Evolutionary conservation across 306 rosid species (phyloP).

Genomic region (Biancaea sappan): DNA sequence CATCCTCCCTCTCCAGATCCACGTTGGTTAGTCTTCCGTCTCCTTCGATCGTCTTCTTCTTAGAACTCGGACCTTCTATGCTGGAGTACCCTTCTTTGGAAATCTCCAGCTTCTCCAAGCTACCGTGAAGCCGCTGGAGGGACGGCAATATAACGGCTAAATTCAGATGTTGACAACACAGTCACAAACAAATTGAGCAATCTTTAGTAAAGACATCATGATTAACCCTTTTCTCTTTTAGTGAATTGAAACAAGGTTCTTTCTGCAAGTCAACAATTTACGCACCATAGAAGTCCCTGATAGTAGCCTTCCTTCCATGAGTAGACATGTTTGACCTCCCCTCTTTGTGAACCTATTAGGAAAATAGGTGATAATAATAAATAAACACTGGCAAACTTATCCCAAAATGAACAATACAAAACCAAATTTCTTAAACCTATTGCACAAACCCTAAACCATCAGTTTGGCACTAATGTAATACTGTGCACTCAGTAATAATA

Average conservation of each 20-base stretch:
- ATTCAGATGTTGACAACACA: conserved; percentile 31
- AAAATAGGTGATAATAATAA: conserved; percentile 15
- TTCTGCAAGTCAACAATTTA: conserved; percentile 26
- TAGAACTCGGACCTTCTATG: conserved; percentile 45
- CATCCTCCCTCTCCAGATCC: conserved; percentile 88
- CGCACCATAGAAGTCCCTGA: conserved; percentile 87
- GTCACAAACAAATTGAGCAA: conserved; percentile 36
- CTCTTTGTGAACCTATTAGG: conserved; percentile 71
- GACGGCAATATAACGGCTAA: conserved; percentile 91
- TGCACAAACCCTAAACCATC: no score
- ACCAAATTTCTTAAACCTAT: conserved; percentile 23
- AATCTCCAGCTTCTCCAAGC: conserved; percentile 60
- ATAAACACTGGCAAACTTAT: neutral
- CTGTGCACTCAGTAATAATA: no score
- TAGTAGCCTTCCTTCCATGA: conserved; percentile 90
- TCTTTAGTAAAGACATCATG: conserved; percentile 22
- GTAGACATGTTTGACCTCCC: conserved; percentile 68
- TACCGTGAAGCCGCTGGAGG: conserved; percentile 83
- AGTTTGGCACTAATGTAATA: no score
- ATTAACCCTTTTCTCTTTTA: neutral
- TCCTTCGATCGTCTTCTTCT: conserved; percentile 53
- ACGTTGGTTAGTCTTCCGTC: conserved; percentile 49
- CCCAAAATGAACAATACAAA: neutral
- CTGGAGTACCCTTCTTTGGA: conserved; percentile 45
- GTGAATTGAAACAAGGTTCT: neutral